Evolutionary conservation across 164 flowering plant species (phyloP).

Genomic region (Kingdonia uniflora): DNA sequence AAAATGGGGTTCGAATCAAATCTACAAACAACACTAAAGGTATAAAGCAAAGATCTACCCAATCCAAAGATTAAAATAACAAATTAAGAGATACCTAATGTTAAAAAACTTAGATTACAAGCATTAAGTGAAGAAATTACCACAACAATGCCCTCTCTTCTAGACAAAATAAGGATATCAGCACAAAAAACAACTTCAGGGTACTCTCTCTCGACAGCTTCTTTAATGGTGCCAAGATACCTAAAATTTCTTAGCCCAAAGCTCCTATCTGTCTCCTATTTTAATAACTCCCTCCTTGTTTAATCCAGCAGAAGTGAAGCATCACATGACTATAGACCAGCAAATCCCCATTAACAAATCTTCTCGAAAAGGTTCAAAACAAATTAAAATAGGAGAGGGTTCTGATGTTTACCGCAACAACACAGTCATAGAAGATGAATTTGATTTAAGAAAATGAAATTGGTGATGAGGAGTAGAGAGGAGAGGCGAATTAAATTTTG

Average conservation of each 20-base stretch:
- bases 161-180: constrained; percentile 88
- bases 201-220: constrained; percentile 96
- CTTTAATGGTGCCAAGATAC: constrained; percentile 80
- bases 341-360: constrained; percentile 3
- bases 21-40: too few species aligned
- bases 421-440: constrained; percentile 99
- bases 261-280: constrained; percentile 97
- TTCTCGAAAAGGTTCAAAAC: neutral
- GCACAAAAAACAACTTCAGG: constrained; percentile 94
- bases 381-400: neutral
- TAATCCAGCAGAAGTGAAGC: constrained; percentile 95
- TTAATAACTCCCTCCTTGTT: constrained; percentile 83
- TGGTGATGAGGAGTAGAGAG: too few species aligned
- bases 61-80: too few species aligned
- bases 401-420: constrained; percentile 49
- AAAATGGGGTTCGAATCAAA: too few species aligned
- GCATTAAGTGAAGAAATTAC: constrained; percentile 22
- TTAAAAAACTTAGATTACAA: too few species aligned
- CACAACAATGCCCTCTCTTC: constrained; percentile 88
- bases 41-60: too few species aligned
- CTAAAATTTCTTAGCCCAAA: constrained; percentile 95
- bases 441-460: too few species aligned
- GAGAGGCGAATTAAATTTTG: too few species aligned
- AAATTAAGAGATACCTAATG: too few species aligned
- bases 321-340: constrained; percentile 74